Evolutionary conservation across 2,329 filamentous ascomycete genomes (phyloP), one percentile per base, ranked within the genome.

Genomic region (Exophiala viscosa): DNA sequence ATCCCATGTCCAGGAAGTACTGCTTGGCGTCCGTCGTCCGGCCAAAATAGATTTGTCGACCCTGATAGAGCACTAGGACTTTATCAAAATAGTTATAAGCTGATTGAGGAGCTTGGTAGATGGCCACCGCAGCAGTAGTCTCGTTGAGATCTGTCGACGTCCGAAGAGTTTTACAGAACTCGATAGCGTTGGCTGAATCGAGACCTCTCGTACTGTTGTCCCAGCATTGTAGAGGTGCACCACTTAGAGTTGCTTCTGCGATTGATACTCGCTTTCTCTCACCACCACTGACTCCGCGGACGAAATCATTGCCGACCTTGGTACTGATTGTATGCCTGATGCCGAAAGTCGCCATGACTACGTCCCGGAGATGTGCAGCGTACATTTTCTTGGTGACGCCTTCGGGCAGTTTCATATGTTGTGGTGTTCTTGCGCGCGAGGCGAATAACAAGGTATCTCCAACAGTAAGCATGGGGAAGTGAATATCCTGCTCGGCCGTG

Each of bases 401-500:
- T 1, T 45, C 65, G 14, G 72, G 52, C 43, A 70, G 60, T 43
- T 64, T 59, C 44, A 70, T 60, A 45, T 64, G 58, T 23, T 66
- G 64, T 5, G 79, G 78, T 7, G 76, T 77, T 14, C 79, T 70
- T 2, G 77, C 72, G 5, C 76, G 72, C 2, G 79, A 77, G 1
- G 80, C 81, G 59, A 82, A 82, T 41, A 77, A 72, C 3, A 80
- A 74, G 0, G 77, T 80, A 55, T 78, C 67, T 8, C 72, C 75
- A 40, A 92, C 88, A 2, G 81, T 85, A 62, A 93, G 72, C 71
- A 84, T 81, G 9, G 87, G 86, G 64, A 91, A 91, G 70, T 91
- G 87, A 3, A 87, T 84, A 66, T 95, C 90, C 35, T 88, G 85
- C 69, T 93, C 89, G 53, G 87, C 87, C 0, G 87, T 90, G 71